These are phyloP conservation scores for Tothia fuscella DNA, from an alignment of 2,329 filamentous ascomycete genomes.

Conservation along the genomic window DNA sequence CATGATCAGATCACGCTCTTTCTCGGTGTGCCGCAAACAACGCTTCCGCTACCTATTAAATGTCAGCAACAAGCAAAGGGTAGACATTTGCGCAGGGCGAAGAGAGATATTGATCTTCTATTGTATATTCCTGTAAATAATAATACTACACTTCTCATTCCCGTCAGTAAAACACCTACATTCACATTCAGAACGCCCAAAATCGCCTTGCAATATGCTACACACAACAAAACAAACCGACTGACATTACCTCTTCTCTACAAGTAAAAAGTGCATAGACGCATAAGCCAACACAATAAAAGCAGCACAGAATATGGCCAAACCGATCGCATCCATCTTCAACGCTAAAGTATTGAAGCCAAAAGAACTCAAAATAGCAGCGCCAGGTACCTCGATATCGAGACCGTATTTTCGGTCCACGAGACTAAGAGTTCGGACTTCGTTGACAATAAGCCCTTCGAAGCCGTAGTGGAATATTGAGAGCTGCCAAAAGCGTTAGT, in stretches of 20 bases:
- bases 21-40: too few species aligned
- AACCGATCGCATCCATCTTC: conserved; percentile 71
- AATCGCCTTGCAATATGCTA: too few species aligned
- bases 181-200: too few species aligned
- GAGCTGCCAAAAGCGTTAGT: conserved; percentile 38
- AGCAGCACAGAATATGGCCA: conserved; percentile 67
- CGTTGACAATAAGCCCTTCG: conserved; percentile 92
- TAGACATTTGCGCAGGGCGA: too few species aligned
- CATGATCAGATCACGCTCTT: too few species aligned
- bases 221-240: too few species aligned
- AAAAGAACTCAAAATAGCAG: conserved; percentile 86
- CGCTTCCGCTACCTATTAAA: too few species aligned
- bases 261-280: conserved; percentile 85
- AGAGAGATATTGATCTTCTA: too few species aligned
- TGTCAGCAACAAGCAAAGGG: too few species aligned
- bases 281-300: conserved; percentile 83
- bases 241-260: conserved; percentile 64
- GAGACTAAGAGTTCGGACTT: conserved; percentile 79
- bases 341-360: conserved; percentile 82
- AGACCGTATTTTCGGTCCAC: conserved; percentile 92
- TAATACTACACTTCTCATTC: too few species aligned
- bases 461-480: conserved; percentile 99
- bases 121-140: too few species aligned
- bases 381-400: conserved; percentile 90
- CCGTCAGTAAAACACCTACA: too few species aligned